A percentile compares a stretch with the other conserved stretches of the same genome.
Evolutionary conservation across 2,329 filamentous ascomycete species (phyloP).

Genomic region (Aureobasidium sp.): DNA sequence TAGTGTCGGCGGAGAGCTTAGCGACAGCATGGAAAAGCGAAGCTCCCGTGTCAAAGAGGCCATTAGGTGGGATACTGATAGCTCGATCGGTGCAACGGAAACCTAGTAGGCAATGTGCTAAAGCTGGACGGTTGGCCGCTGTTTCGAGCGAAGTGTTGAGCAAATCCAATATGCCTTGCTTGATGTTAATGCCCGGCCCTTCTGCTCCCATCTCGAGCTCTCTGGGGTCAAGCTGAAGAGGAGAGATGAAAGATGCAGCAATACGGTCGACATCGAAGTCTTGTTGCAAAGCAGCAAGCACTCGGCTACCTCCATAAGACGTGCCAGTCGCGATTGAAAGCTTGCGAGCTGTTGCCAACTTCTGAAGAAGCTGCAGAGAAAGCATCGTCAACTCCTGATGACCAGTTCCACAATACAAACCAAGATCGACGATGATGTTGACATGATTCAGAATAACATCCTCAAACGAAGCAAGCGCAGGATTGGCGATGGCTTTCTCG

Average conservation of each 20-base stretch:
- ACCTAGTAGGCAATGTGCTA: constrained; percentile 84
- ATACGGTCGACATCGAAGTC: constrained; percentile 75
- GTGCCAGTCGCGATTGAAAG: constrained; percentile 54
- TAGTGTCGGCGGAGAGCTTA: constrained; percentile 59
- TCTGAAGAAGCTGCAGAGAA: constrained; percentile 74
- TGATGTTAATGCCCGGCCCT: constrained; percentile 68
- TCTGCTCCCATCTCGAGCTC: constrained; percentile 64
- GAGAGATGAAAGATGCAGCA: constrained; percentile 59
- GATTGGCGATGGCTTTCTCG: constrained; percentile 57
- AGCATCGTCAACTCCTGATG: constrained; percentile 72
- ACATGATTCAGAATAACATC: constrained; percentile 81
- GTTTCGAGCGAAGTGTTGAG: constrained; percentile 70
- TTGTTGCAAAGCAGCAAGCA: constrained; percentile 74
- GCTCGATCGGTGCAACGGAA: constrained; percentile 68
- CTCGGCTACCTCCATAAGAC: constrained; percentile 39
- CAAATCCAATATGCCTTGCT: constrained; percentile 72
- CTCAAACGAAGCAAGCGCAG: constrained; percentile 79
- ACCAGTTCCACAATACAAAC: constrained; percentile 76
- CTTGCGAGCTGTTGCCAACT: constrained; percentile 73
- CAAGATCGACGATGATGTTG: constrained; percentile 68
- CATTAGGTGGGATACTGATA: constrained; percentile 57
- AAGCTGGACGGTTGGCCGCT: constrained; percentile 67
- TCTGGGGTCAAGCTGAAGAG: constrained; percentile 55
- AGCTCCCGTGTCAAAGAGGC: constrained; percentile 60
- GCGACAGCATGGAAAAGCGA: constrained; percentile 81